Evolutionary conservation across 2,329 filamentous ascomycete genomes (phyloP).

Genomic region (Amphichorda felina): DNA sequence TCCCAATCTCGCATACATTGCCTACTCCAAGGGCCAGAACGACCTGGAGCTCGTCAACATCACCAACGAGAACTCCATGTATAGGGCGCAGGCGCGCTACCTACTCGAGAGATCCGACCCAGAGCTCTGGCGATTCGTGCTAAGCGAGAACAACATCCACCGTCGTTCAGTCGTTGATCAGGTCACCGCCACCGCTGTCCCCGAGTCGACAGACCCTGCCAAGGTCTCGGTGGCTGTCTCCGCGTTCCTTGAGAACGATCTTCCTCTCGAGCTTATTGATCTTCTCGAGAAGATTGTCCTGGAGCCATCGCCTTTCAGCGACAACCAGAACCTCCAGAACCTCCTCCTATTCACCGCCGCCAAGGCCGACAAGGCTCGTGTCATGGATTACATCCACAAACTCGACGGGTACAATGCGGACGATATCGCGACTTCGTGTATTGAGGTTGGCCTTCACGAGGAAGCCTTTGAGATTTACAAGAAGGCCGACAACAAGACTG

Average conservation of each 20-base stretch:
- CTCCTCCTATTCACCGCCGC: constrained; percentile 91
- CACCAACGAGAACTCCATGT: constrained; percentile 99
- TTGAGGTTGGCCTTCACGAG: constrained; percentile 88
- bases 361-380: constrained; percentile 87
- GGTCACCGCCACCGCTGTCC: constrained; percentile 89
- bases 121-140: constrained; percentile 90
- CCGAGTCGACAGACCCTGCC: constrained; percentile 82
- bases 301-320: constrained; percentile 98
- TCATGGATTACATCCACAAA: constrained; percentile 93
- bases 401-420: constrained; percentile 82
- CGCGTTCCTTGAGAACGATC: constrained; percentile 80
- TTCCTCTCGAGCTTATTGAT: constrained; percentile 91
- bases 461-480: constrained; percentile 98
- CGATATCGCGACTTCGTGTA: constrained; percentile 86
- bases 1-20: constrained; percentile 88
- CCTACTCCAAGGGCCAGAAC: constrained; percentile 93
- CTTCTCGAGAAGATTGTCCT: constrained; percentile 97
- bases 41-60: constrained; percentile 95
- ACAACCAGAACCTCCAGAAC: constrained; percentile 95
- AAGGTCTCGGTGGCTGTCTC: constrained; percentile 93
- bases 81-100: constrained; percentile 93
- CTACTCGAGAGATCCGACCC: constrained; percentile 78
- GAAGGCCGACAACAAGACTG: constrained; percentile 83
- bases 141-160: constrained; percentile 92
- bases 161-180: constrained; percentile 90